These are phyloP conservation scores for Thecaphora frezii DNA, from an alignment of 1,284 basidiomycete genomes.

Conservation along the genomic window DNA sequence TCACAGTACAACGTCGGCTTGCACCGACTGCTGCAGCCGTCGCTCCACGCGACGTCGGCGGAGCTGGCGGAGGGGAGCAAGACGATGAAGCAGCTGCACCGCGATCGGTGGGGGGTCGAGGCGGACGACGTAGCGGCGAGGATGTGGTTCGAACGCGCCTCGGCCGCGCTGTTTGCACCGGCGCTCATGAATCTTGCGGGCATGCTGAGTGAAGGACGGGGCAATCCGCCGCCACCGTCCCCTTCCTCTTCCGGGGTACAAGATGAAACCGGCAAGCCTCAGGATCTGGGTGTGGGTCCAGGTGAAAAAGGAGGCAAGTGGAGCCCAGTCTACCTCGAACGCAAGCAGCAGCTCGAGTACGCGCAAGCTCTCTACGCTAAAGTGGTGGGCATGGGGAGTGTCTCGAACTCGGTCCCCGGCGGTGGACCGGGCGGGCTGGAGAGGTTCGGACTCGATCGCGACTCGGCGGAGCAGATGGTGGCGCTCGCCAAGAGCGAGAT, in stretches of 20 bases:
- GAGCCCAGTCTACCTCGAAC: neutral
- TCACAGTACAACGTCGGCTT: slow-evolving; percentile 48
- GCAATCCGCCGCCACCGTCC: neutral
- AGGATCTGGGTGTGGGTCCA: too few relatives aligned
- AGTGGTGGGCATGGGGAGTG: neutral
- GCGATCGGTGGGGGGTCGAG: slow-evolving; percentile 32
- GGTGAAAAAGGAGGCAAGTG: too few relatives aligned
- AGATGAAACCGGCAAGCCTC: too few relatives aligned
- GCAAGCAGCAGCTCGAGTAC: neutral
- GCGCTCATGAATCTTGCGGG: slow-evolving; percentile 27
- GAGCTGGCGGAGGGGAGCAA: slow-evolving; percentile 11
- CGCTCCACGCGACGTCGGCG: neutral
- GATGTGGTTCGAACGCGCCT: slow-evolving; percentile 39
- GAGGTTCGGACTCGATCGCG: neutral
- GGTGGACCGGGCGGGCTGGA: neutral
- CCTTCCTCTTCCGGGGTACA: too few relatives aligned
- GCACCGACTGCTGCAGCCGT: slow-evolving; percentile 26
- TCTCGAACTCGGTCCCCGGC: neutral
- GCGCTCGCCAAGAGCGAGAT: neutral
- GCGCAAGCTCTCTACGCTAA: neutral
- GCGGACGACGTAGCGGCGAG: slow-evolving; percentile 42
- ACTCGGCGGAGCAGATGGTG: neutral
- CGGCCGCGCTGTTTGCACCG: slow-evolving; percentile 12
- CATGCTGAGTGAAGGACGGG: slow-evolving; percentile 14
- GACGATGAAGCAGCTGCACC: slow-evolving; percentile 36